These are phyloP conservation scores for Podospora pseudoanserina DNA, from an alignment of 495 filamentous ascomycete species.

Conservation along the genomic window DNA sequence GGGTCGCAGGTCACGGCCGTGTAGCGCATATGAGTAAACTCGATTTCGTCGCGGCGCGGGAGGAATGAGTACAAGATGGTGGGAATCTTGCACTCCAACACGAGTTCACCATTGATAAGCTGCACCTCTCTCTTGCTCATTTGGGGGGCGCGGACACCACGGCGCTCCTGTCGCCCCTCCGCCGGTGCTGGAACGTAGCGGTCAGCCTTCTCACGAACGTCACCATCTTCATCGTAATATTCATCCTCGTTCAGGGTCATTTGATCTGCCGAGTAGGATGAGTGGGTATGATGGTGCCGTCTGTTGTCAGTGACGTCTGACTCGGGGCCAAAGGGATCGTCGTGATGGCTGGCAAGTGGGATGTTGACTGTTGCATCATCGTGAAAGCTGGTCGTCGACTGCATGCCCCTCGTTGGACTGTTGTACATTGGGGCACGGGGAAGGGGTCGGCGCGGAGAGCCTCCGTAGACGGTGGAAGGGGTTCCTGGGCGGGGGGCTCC, in stretches of 20 bases:
- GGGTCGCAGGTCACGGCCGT: slow-evolving; percentile 99
- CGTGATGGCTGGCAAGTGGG: slow-evolving; percentile 51
- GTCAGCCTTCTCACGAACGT: slow-evolving; percentile 54
- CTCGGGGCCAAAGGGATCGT: slow-evolving; percentile 74
- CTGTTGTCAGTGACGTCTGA: slow-evolving; percentile 47
- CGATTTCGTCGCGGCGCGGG: slow-evolving; percentile 83
- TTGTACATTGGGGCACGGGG: slow-evolving; percentile 87
- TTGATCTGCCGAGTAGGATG: slow-evolving; percentile 64
- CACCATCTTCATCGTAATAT: slow-evolving; percentile 47
- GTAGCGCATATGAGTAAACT: slow-evolving; percentile 99
- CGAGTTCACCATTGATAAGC: slow-evolving; percentile 94
- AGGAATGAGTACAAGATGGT: slow-evolving; percentile 95
- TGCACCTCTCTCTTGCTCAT: slow-evolving; percentile 92
- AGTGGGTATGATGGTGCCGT: slow-evolving; percentile 29
- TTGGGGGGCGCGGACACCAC: slow-evolving; percentile 78
- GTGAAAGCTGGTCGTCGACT: slow-evolving; percentile 35
- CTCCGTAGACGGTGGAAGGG: slow-evolving; percentile 79
- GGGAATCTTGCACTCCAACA: slow-evolving; percentile 97
- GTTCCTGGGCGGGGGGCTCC: slow-evolving; percentile 88
- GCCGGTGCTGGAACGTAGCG: slow-evolving; percentile 87
- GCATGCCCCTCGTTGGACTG: slow-evolving; percentile 30
- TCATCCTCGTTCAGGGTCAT: slow-evolving; percentile 40
- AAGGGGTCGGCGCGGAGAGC: slow-evolving; percentile 80
- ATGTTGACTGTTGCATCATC: slow-evolving; percentile 59
- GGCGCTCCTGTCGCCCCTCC: slow-evolving; percentile 70